Evolutionary conservation across 208 protist species (phyloP), one percentile per base, ranked within the genome.

Genomic region (Naegleria fowleri): DNA sequence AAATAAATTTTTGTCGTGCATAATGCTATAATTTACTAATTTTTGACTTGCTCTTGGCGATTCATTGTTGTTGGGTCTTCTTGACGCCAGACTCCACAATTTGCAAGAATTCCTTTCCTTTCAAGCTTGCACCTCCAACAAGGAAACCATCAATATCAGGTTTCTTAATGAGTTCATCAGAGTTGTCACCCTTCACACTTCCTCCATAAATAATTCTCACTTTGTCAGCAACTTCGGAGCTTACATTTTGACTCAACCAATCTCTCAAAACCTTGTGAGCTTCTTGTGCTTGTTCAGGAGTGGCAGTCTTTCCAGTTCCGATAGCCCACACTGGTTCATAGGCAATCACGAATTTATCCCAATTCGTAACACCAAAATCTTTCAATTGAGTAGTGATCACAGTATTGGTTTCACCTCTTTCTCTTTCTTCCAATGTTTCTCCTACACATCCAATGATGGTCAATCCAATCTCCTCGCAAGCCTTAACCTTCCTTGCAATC

Each of bases 261-360:
- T 92, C 83, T 91, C 98, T 95, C 86, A 99, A 95, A 40, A 95
- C 90, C 3, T 87, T 92, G 94, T 99, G 97, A 51, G 97, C 96
- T 91, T 97, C 96, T 95, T 98, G 96, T 90, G 98, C 98, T 94
- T 99, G 97, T 91, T 98, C 94, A 16, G 98, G 98, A 5, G 98
- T 96, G 52, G 98, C 98, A 83, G 97, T 97, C 88, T 98, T 96
- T 88, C 99, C 99, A 90, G 99, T 99, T 83, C 99, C 99, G 92
- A 99, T 99, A 83, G 98, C 98, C 98, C 98, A 99, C 19, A 99
- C 98, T 48, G 99, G 99, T 95, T 99, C 99, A 94, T 99, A 99
- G n/a, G 99, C 98, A 90, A 99, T 92, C 39, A 99, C 98, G 51
- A 99, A 93, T 25, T 96, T 94, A 0, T 76, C 40, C 98, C 98